Evolutionary conservation across 352 stramenopile genomes (phyloP), one percentile per base, ranked within the genome.

Genomic region (Saprolegnia parasitica): DNA sequence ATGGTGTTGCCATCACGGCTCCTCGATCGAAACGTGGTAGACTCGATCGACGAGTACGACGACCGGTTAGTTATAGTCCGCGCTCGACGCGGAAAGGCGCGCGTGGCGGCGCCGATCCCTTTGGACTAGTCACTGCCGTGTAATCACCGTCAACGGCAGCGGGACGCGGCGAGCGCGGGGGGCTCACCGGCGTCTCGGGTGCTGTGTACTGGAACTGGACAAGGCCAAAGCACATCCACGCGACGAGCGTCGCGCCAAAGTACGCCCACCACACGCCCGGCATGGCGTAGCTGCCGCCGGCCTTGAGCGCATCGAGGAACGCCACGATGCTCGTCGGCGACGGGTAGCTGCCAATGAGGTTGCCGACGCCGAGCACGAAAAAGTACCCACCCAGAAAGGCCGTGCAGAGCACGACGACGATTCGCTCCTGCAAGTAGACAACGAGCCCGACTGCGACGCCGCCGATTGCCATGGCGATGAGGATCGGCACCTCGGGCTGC

Each of bases 341-440:
- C n/a, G 58, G 58, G 58, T 67, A 67, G 35, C 54, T 40, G 0
- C 58, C 58, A 23, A 67, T 56, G 39, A 67, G 50, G 45, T 67
- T 67, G 37, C 58, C 58, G 6, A 42, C 58, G n/a, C 58, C 58
- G 18, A 67, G 58, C 11, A 67, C 58, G 40, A 67, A n/a, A 32
- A 67, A 67, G 58, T 55, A 67, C 4, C 37, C 32, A 29, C 58
- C 58, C 6, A 67, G 58, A 42, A 67, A 67, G 16, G 58, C 49
- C 9, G 58, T 67, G 58, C 58, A 67, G 21, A 67, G 20, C 9
- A 67, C 54, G 20, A 67, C 40, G 10, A 67, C 58, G 29, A 42
- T 39, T 21, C 50, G 49, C 58, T 67, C 58, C 54, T 67, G 35
- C 21, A 67, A 56, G 42, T 55, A 67, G 16, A 40, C 58, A 35